Conservation (phyloP, 352 stramenopile genomes). For the Globisporangium sylvaticum region DNA sequence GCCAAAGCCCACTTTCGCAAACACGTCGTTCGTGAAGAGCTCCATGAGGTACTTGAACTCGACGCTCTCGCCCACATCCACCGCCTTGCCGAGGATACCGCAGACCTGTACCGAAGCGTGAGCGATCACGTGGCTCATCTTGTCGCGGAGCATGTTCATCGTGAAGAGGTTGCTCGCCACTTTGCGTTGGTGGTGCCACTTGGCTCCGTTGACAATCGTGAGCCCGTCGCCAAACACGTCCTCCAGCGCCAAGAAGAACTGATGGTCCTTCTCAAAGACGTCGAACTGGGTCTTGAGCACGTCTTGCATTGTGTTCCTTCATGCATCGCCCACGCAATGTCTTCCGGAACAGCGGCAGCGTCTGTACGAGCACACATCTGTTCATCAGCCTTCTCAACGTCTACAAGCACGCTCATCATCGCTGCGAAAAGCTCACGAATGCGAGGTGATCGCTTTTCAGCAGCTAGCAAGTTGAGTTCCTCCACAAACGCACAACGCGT, state of each 20-base stretch:
- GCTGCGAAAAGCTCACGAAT: too few species aligned
- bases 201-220: constrained; percentile 16
- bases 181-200: constrained; percentile 43
- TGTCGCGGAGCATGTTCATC: constrained; percentile 26
- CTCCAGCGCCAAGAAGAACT: constrained; percentile 19
- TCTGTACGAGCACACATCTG: too few species aligned
- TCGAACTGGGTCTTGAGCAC: constrained; percentile 60
- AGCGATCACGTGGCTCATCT: constrained; percentile 23
- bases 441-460: too few species aligned
- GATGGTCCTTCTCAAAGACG: constrained; percentile 55
- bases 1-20: constrained; percentile 53
- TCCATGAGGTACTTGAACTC: constrained; percentile 42
- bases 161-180: constrained; percentile 27
- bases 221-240: constrained; percentile 62
- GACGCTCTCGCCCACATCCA: constrained; percentile 11
- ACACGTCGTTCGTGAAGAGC: constrained; percentile 61
- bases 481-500: too few species aligned
- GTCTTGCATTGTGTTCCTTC: too few species aligned
- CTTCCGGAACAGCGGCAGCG: too few species aligned
- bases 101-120: neutral
- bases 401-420: too few species aligned
- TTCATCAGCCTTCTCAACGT: too few species aligned
- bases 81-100: neutral
- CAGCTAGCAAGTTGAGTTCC: too few species aligned
- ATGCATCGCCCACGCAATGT: too few species aligned